Evolutionary conservation across 2,329 filamentous ascomycete genomes (phyloP).

Genomic region (Ambrosiella beaveri): DNA sequence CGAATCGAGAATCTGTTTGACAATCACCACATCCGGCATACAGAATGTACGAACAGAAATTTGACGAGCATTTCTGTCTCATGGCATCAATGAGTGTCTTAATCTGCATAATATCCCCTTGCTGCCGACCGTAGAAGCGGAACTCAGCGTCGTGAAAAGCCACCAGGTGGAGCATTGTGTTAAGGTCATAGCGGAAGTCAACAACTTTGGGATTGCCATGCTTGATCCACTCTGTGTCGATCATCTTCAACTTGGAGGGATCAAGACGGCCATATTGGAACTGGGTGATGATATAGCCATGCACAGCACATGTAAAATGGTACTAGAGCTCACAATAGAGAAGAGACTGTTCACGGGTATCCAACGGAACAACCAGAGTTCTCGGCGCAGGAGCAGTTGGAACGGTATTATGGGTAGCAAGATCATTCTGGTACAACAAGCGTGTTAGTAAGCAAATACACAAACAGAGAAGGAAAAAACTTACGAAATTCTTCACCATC

Average conservation of each 20-base stretch:
- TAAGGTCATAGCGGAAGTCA: constrained; percentile 41
- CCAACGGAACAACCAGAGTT: constrained; percentile 31
- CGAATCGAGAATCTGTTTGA: constrained; percentile 38
- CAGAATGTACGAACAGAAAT: constrained; percentile 39
- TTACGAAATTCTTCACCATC: constrained; percentile 37
- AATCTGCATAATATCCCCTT: constrained; percentile 27
- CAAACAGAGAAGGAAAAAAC: constrained; percentile 14
- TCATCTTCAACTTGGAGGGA: constrained; percentile 31
- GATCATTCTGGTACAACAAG: background rate
- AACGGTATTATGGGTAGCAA: background rate
- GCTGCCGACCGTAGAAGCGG: constrained; percentile 33
- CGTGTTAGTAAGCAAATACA: background rate
- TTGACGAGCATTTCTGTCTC: constrained; percentile 34
- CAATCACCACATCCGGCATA: constrained; percentile 39
- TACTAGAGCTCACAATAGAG: constrained; percentile 43
- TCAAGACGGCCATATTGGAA: constrained; percentile 38
- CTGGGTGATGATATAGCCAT: constrained; percentile 34
- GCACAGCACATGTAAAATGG: constrained; percentile 31
- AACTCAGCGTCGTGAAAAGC: constrained; percentile 33
- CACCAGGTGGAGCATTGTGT: constrained; percentile 41
- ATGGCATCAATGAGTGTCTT: constrained; percentile 33
- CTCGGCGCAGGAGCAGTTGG: constrained; percentile 10
- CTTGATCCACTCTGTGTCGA: constrained; percentile 33
- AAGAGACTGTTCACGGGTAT: constrained; percentile 38
- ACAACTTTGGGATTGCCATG: constrained; percentile 37